phyloP scores from a whole-genome alignment of 257 asterid genomes.

The Nicotiana undulata region DNA sequence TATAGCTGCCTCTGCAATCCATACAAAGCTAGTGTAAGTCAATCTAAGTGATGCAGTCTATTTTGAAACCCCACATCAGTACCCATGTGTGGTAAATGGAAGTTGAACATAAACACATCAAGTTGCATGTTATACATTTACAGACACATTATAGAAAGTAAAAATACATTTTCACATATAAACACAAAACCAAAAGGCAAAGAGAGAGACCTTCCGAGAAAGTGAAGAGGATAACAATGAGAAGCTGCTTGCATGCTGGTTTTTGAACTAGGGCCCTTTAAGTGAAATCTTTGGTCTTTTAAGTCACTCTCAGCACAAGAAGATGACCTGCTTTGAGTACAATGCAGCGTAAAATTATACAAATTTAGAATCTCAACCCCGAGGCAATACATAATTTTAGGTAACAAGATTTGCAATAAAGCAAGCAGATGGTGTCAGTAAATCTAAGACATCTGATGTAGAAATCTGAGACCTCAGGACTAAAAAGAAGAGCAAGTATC shows the following conservation, averaged over 20 bases:
- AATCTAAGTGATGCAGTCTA: neutral
- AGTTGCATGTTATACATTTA: neutral
- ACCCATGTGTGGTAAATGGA: neutral
- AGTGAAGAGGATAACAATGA: constrained; percentile 39
- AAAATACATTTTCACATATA: neutral
- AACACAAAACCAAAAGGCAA: neutral
- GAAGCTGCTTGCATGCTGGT: constrained; percentile 48
- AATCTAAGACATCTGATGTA: neutral
- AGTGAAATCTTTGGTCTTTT: neutral
- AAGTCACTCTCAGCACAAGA: neutral
- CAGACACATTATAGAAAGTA: neutral
- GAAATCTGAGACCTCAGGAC: neutral
- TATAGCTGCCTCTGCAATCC: constrained; percentile 37
- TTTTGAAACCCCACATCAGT: neutral
- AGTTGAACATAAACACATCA: neutral
- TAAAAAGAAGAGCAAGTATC: neutral
- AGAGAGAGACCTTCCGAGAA: constrained; percentile 37
- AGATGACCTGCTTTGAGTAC: neutral
- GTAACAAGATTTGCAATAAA: neutral
- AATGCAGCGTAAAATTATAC: neutral
- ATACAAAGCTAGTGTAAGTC: neutral
- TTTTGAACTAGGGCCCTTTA: constrained; percentile 5
- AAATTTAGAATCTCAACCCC: neutral
- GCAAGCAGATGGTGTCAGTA: neutral
- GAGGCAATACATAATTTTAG: neutral